These are phyloP conservation scores for Penicillium vulpinum DNA, from an alignment of 2,329 filamentous ascomycete genomes.

Conservation along the genomic window DNA sequence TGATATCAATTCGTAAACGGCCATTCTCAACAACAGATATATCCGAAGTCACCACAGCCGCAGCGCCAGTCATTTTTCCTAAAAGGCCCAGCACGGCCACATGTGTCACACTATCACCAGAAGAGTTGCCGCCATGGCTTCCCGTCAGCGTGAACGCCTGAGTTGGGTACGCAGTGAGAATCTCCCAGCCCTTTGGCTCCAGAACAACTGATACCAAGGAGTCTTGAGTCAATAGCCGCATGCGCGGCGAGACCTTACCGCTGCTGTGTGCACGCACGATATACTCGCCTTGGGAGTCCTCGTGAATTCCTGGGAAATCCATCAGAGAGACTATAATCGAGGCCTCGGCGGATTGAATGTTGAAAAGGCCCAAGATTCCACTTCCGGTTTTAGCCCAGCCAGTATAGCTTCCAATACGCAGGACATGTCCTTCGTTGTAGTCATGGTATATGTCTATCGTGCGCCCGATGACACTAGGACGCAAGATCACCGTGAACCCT, in stretches of 20 bases:
- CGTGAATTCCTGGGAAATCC: constrained; percentile 70
- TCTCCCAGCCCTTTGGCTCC: constrained; percentile 70
- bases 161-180: constrained; percentile 73
- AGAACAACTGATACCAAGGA: constrained; percentile 64
- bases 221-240: constrained; percentile 33
- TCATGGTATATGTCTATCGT: constrained; percentile 71
- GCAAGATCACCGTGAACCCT: constrained; percentile 75
- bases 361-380: constrained; percentile 81
- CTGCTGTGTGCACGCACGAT: constrained; percentile 71
- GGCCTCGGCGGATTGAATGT: constrained; percentile 64
- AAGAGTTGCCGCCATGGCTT: constrained; percentile 30
- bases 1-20: constrained; percentile 64
- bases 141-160: constrained; percentile 50
- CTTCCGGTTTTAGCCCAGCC: constrained; percentile 68
- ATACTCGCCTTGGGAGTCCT: constrained; percentile 56
- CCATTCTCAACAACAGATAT: constrained; percentile 61
- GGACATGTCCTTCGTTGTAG: constrained; percentile 70
- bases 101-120: constrained; percentile 42
- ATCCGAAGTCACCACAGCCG: constrained; percentile 67
- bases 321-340: constrained; percentile 69
- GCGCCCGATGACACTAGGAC: constrained; percentile 73
- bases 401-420: constrained; percentile 78
- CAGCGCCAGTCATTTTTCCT: constrained; percentile 86
- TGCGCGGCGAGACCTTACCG: constrained; percentile 56
- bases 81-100: constrained; percentile 75